phyloP scores from a whole-genome alignment of 768 basidiomycete genomes.

The Suillus occidentalis region DNA sequence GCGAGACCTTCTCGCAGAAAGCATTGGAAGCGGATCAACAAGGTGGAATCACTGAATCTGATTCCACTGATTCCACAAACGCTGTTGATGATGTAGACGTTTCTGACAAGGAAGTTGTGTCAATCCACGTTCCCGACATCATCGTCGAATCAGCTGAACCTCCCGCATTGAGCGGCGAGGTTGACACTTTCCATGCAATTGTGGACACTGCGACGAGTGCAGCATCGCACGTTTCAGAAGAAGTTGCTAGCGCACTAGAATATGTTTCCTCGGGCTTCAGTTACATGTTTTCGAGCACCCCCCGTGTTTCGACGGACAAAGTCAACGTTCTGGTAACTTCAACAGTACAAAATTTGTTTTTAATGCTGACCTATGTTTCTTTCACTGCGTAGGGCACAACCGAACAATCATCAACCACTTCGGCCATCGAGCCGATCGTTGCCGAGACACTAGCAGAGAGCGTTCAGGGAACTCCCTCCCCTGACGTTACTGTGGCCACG shows the following conservation, averaged over 20 bases:
- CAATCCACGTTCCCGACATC: neutral
- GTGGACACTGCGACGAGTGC: neutral
- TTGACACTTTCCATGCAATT: neutral
- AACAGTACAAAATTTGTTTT: no score
- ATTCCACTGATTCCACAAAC: neutral
- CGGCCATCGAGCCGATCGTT: constrained; percentile 19
- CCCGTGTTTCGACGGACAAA: neutral
- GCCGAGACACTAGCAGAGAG: constrained; percentile 7
- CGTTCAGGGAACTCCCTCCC: neutral
- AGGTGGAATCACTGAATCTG: constrained; percentile 1
- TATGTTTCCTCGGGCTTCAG: neutral
- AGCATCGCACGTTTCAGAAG: neutral
- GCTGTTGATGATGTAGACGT: neutral
- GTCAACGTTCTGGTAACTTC: neutral
- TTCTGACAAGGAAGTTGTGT: neutral
- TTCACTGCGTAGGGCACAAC: neutral
- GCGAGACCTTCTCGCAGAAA: neutral
- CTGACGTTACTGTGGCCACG: constrained; percentile 9
- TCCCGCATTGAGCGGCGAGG: neutral
- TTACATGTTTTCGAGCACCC: neutral
- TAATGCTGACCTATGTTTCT: neutral
- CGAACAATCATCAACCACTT: constrained; percentile 11
- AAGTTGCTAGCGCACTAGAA: neutral
- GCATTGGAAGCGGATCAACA: neutral
- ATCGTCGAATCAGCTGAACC: neutral